Evolutionary conservation across 2,329 filamentous ascomycete genomes (phyloP), one percentile per base, ranked within the genome.

Genomic region (Fusarium sp.): DNA sequence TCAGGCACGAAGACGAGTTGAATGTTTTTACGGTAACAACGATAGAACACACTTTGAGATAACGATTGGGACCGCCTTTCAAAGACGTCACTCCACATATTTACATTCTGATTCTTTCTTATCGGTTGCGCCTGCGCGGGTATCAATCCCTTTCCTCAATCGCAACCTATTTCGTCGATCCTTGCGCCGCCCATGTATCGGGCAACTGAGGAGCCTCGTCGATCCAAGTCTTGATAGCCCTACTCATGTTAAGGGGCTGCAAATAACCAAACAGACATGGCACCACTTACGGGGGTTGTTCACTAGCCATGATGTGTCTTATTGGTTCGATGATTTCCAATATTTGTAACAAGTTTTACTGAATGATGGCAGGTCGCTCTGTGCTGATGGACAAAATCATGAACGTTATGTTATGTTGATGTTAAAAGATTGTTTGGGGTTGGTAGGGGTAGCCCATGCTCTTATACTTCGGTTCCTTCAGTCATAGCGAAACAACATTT

Each of bases 401-500:
- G 13, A 9, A 17, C n/a, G 37, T 11, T 21, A 44, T 21, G 37
- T 11, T 21, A 44, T 21, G 35, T 25, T 50, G 13, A 29, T 53
- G 27, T 39, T 29, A 25, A 31, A 38, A 17, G 6, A 42, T 33
- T 19, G 7, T 44, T 19, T 9, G 36, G 19, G 14, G 9, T 13
- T 42, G 4, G 17, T 10, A 13, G 33, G 38, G 3, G 6, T 4
- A 15, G 21, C 31, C 38, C 27, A 9, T 23, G 44, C 44, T 47
- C 66, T 65, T 65, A 65, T 65, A 63, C 57, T 39, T 56, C 41
- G 6, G 60, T 37, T 32, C 48, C 45, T 52, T 55, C 38, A 44
- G 52, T 27, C 15, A 21, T 35, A 41, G 48, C 43, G 43, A 41
- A 48, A 57, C 48, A 49, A 41, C 47, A 51, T 57, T 46, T 46